A percentile compares a stretch with the other conserved stretches of the same genome.
These are phyloP conservation scores for Rhodotorula sp. DNA, from an alignment of 1,284 basidiomycete species.

Conservation along the genomic window DNA sequence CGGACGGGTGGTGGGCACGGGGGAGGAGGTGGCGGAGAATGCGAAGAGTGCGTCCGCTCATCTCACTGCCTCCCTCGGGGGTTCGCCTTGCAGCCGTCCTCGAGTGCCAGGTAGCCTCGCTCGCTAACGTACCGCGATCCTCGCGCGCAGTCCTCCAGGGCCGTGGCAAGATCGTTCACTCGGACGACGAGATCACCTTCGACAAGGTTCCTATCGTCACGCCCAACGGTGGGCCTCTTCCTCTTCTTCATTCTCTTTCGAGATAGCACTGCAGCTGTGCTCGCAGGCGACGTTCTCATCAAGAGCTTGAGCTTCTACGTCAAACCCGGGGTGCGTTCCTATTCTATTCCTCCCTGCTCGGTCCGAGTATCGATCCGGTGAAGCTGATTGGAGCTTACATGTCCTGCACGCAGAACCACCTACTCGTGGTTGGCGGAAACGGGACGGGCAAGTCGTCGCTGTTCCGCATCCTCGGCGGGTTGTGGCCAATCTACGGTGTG, in stretches of 20 bases:
- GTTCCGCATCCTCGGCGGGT: constrained; percentile 91
- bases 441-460: constrained; percentile 87
- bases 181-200: constrained; percentile 81
- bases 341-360: constrained; percentile 7
- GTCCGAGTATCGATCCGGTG: no score
- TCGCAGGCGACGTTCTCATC: constrained; percentile 59
- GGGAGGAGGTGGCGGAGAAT: constrained; percentile 56
- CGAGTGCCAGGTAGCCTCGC: no score
- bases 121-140: background rate
- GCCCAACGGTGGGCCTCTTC: constrained; percentile 68
- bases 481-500: constrained; percentile 92
- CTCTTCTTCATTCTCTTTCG: background rate
- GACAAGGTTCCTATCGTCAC: constrained; percentile 93
- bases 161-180: constrained; percentile 76
- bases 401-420: constrained; percentile 66
- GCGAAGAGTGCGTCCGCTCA: constrained; percentile 65
- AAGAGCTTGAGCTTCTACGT: constrained; percentile 78
- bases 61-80: background rate
- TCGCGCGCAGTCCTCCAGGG: constrained; percentile 67
- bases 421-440: constrained; percentile 74
- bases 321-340: constrained; percentile 73
- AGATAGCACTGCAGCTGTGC: constrained; percentile 47
- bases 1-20: constrained; percentile 50
- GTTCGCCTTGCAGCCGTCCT: no score
- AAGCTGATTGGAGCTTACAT: no score